Evolutionary conservation across 352 stramenopile genomes (phyloP).

Genomic region (Pythium monospermum): DNA sequence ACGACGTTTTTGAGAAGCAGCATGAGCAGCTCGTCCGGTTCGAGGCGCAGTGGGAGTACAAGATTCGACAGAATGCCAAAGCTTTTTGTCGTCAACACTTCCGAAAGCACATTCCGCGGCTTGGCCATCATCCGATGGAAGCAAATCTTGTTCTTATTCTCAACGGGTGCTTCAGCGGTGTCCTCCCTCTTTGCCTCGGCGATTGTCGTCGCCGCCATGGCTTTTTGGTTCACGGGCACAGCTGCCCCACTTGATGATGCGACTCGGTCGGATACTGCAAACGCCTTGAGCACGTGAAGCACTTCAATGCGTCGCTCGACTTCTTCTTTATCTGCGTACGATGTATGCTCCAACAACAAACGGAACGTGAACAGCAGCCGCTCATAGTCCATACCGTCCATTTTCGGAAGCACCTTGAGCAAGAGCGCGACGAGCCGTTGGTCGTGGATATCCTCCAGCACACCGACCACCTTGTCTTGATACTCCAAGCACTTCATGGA

Average conservation of each 20-base stretch:
- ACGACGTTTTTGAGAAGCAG: constrained; percentile 71
- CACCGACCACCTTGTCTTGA: constrained; percentile 68
- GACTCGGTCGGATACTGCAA: constrained; percentile 11
- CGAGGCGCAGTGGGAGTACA: constrained; percentile 42
- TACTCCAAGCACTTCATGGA: constrained; percentile 40
- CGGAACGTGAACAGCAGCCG: constrained; percentile 70
- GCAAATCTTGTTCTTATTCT: too few relatives aligned
- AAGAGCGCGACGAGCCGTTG: constrained; percentile 51
- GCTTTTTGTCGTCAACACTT: constrained; percentile 41
- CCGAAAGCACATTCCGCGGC: constrained; percentile 46
- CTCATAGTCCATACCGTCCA: constrained; percentile 57
- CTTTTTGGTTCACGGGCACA: not conserved
- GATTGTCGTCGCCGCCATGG: not conserved
- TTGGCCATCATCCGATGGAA: constrained; percentile 70
- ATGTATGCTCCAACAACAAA: constrained; percentile 56
- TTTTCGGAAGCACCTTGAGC: constrained; percentile 47
- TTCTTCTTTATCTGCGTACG: constrained; percentile 50
- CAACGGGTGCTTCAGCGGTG: too few relatives aligned
- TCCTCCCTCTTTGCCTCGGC: too few relatives aligned
- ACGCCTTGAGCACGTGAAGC: constrained; percentile 44
- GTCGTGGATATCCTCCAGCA: constrained; percentile 78
- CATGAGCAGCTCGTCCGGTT: constrained; percentile 72
- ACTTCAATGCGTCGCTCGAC: constrained; percentile 57
- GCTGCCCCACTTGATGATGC: not conserved
- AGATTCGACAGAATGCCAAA: constrained; percentile 46